Conservation (phyloP, 2,329 filamentous ascomycete species). For the Rhynchosporium agropyri region DNA sequence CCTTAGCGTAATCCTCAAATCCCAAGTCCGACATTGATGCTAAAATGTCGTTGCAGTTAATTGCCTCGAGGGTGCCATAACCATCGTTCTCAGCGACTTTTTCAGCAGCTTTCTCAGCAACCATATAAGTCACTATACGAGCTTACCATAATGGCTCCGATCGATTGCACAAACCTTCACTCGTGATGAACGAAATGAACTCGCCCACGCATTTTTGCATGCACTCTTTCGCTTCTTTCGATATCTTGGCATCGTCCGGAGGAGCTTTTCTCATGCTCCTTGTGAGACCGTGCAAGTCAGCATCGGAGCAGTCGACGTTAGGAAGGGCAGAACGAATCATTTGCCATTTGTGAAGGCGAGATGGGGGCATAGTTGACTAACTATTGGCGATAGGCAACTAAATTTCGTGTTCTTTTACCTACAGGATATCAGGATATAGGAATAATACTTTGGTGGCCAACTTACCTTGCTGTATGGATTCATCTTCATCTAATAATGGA, state of each 20-base stretch:
- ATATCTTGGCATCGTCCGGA: conserved; percentile 98
- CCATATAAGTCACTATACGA: conserved; percentile 36
- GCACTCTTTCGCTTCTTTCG: conserved; percentile 98
- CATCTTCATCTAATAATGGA: no score
- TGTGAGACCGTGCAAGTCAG: conserved; percentile 94
- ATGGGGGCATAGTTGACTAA: conserved; percentile 71
- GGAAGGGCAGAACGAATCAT: conserved; percentile 48
- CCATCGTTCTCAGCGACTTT: conserved; percentile 97
- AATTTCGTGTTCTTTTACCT: conserved; percentile 88
- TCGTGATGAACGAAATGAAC: conserved; percentile 99
- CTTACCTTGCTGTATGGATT: no score
- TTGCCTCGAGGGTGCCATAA: conserved; percentile 98
- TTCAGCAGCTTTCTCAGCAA: no score
- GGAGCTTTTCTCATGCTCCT: conserved; percentile 98
- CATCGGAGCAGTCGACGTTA: conserved; percentile 57
- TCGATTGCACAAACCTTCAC: conserved; percentile 73
- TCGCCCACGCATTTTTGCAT: conserved; percentile 99
- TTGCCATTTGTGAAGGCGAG: conserved; percentile 51
- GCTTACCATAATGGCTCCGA: conserved; percentile 20
- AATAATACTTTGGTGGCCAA: no score
- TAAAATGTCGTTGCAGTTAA: conserved; percentile 97
- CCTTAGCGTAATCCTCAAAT: conserved; percentile 98
- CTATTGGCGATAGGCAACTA: conserved; percentile 99
- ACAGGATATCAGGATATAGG: not conserved
- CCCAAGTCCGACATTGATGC: conserved; percentile 99